A percentile compares a stretch with the other conserved stretches of the same genome.
Evolutionary conservation across 1,284 basidiomycete genomes (phyloP).

Genomic region (Blastosporella zonata): DNA sequence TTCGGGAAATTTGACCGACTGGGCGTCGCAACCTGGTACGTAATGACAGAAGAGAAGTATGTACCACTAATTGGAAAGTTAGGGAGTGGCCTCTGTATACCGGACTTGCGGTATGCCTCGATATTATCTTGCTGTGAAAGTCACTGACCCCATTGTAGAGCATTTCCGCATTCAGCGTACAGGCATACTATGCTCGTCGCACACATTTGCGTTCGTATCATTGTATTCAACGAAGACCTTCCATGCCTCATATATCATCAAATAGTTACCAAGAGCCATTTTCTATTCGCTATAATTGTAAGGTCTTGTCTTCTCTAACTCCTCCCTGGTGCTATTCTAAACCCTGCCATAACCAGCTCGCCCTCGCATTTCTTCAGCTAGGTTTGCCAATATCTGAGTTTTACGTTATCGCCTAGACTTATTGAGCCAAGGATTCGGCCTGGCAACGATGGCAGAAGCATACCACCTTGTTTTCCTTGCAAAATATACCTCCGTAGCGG

Average conservation of each 20-base stretch:
- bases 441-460: slow-evolving; percentile 4
- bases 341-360: not conserved
- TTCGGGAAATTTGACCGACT: not conserved
- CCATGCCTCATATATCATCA: not conserved
- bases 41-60: not conserved
- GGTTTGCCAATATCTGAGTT: not conserved
- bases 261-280: not conserved
- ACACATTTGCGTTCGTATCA: not conserved
- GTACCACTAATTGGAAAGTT: not conserved
- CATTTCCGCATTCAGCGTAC: not conserved
- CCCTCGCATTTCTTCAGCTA: not conserved
- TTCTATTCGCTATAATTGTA: not conserved
- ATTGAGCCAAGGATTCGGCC: not conserved
- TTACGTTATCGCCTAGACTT: not conserved
- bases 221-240: not conserved
- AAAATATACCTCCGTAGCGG: not conserved
- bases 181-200: too few relatives aligned
- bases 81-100: slow-evolving; percentile 3
- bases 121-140: not conserved
- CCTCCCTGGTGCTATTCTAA: not conserved
- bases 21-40: not conserved
- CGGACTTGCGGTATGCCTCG: not conserved
- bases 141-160: not conserved
- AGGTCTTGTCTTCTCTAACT: not conserved
- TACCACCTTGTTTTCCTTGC: not conserved